These are phyloP conservation scores for Epicoccum sorghinum DNA, from an alignment of 2,329 filamentous ascomycete species.

Conservation along the genomic window DNA sequence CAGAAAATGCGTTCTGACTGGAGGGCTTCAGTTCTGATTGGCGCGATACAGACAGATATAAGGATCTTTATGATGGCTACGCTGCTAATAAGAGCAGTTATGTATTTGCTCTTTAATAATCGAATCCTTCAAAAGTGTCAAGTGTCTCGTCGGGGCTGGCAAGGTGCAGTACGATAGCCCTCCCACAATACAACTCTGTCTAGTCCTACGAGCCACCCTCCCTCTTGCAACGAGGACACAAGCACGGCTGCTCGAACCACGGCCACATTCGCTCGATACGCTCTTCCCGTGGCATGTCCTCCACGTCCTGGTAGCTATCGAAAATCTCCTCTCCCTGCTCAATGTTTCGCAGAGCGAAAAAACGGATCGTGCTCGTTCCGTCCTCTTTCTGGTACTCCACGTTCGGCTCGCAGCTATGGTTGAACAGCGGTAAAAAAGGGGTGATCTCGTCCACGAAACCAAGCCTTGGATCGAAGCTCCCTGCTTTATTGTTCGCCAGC, in stretches of 20 bases:
- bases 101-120: too few relatives aligned
- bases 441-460: constrained; percentile 38
- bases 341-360: constrained; percentile 17
- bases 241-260: constrained; percentile 21
- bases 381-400: constrained; percentile 23
- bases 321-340: constrained; percentile 18
- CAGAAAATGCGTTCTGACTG: too few relatives aligned
- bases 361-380: constrained; percentile 16
- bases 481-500: constrained; percentile 44
- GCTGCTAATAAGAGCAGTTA: too few relatives aligned
- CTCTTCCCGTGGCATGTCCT: constrained; percentile 1
- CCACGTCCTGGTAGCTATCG: constrained; percentile 21
- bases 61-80: too few relatives aligned
- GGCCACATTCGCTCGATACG: constrained; percentile 19
- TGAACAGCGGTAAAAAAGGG: constrained; percentile 39
- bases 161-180: too few relatives aligned
- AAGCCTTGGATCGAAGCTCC: constrained; percentile 24
- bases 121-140: too few relatives aligned
- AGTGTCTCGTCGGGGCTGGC: too few relatives aligned
- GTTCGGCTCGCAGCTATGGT: constrained; percentile 44
- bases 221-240: constrained; percentile 16
- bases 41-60: too few relatives aligned
- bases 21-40: too few relatives aligned
- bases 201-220: not conserved
- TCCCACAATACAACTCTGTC: too few relatives aligned